These are phyloP conservation scores for Cydonia oblonga DNA, from an alignment of 331 rosid genomes.

Conservation along the genomic window DNA sequence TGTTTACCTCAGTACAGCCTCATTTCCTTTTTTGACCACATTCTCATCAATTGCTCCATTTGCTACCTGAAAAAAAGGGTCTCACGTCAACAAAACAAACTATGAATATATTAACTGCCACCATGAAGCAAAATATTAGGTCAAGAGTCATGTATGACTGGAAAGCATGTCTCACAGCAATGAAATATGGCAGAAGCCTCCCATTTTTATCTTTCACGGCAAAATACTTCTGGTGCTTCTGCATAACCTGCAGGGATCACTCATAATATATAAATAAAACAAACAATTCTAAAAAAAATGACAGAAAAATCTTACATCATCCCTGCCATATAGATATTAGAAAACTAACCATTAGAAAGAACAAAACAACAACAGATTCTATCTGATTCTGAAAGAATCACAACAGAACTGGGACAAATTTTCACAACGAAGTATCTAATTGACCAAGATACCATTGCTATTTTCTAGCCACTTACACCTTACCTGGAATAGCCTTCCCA, in stretches of 20 bases:
- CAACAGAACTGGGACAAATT: background rate
- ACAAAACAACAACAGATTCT: background rate
- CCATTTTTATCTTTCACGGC: constrained; percentile 56
- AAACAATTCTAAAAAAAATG: background rate
- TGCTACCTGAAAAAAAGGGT: constrained; percentile 49
- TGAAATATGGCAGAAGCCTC: constrained; percentile 67
- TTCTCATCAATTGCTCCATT: constrained; percentile 72
- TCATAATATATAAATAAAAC: constrained; percentile 4
- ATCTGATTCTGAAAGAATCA: background rate
- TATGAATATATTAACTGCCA: background rate
- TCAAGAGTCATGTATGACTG: background rate
- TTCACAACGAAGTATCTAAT: background rate
- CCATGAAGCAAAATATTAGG: background rate
- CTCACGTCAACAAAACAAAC: constrained; percentile 6
- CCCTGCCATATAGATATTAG: background rate
- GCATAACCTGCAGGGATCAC: constrained; percentile 69
- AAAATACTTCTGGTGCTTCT: constrained; percentile 91
- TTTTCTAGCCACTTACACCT: background rate
- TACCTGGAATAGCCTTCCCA: background rate
- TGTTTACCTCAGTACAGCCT: constrained; percentile 78
- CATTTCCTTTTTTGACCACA: constrained; percentile 81
- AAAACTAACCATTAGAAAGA: background rate
- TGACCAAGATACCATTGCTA: background rate
- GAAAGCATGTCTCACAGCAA: constrained; percentile 58
- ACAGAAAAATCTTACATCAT: background rate